Evolutionary conservation across 164 flowering plant genomes (phyloP).

Genomic region (Vitis riparia): DNA sequence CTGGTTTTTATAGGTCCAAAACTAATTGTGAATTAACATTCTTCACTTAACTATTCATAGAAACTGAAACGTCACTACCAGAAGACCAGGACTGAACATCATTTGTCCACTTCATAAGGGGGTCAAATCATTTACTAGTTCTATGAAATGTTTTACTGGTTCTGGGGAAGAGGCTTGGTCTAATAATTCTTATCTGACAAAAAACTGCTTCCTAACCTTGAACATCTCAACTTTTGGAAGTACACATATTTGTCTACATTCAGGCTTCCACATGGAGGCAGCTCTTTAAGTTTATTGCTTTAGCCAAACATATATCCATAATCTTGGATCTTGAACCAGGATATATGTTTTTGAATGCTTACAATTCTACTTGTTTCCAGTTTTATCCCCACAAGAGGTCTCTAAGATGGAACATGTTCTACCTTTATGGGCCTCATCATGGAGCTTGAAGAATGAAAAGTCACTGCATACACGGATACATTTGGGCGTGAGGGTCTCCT

Average conservation of each 20-base stretch:
- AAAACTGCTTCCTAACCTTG: not conserved
- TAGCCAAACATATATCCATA: not conserved
- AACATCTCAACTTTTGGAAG: too few relatives aligned
- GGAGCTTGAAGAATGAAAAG: conserved; percentile 39
- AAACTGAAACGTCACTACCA: not conserved
- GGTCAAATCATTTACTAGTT: not conserved
- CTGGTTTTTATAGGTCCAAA: not conserved
- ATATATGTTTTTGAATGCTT: conserved; percentile 11
- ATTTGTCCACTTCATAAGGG: not conserved
- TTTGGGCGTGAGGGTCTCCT: conserved; percentile 74
- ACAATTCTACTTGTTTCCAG: conserved; percentile 47
- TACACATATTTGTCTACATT: too few relatives aligned
- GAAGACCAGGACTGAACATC: not conserved
- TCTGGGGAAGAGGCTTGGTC: not conserved
- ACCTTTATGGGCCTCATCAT: conserved; percentile 57
- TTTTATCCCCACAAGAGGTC: conserved; percentile 81
- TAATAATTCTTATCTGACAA: conserved; percentile 1
- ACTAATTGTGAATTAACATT: not conserved
- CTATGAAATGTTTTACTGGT: too few relatives aligned
- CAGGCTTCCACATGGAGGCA: too few relatives aligned
- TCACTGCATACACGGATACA: conserved; percentile 39
- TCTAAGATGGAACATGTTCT: conserved; percentile 83
- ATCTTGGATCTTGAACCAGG: not conserved
- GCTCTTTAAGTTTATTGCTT: not conserved
- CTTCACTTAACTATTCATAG: not conserved